phyloP scores from a whole-genome alignment of 148 eudicot species.

The Pharnaceum exiguum region DNA sequence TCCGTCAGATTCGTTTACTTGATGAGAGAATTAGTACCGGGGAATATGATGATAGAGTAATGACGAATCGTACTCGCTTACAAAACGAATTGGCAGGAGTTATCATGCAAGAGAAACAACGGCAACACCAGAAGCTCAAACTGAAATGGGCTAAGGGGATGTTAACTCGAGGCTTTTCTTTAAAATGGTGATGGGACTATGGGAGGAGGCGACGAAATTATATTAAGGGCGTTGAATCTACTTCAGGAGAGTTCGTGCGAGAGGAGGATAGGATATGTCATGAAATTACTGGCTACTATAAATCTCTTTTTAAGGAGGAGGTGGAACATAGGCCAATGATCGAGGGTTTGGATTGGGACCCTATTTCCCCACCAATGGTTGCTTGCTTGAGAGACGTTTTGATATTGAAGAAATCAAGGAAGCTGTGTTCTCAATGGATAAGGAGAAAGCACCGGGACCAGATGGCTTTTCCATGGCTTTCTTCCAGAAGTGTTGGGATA shows the following conservation, averaged over 20 bases:
- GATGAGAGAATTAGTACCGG: background rate
- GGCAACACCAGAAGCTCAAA: background rate
- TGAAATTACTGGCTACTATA: background rate
- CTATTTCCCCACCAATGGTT: background rate
- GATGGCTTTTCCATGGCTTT: background rate
- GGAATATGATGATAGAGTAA: background rate
- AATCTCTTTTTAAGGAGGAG: background rate
- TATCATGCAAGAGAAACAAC: background rate
- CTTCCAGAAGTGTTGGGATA: background rate
- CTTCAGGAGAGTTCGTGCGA: background rate
- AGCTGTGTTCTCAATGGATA: too few species aligned
- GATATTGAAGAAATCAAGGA: background rate
- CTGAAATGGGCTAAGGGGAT: background rate
- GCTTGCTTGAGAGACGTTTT: background rate
- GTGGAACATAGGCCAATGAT: background rate
- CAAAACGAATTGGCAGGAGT: background rate
- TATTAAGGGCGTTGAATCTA: background rate
- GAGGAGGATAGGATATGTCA: background rate
- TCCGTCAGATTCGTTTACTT: background rate
- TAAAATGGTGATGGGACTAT: too few species aligned
- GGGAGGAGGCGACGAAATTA: background rate
- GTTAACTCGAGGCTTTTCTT: background rate
- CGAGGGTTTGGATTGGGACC: background rate
- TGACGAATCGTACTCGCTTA: background rate
- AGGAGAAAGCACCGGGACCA: background rate